Evolutionary conservation across 768 basidiomycete genomes (phyloP).

Genomic region (Clathrus columnatus): DNA sequence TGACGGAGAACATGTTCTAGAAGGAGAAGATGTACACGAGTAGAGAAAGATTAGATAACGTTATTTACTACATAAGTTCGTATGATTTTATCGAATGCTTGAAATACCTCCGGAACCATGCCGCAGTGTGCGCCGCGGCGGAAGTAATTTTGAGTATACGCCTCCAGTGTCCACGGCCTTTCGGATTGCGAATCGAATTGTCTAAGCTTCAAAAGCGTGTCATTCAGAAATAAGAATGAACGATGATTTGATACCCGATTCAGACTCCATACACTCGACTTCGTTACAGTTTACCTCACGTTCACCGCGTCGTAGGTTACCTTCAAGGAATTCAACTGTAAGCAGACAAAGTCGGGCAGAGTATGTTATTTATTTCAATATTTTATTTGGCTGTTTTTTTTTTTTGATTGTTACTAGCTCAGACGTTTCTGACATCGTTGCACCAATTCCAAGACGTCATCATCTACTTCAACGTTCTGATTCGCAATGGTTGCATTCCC

Average conservation of each 20-base stretch:
- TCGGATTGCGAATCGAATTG: background rate
- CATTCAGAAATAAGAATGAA: background rate
- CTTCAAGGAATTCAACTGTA: conserved; percentile 5
- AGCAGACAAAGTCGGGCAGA: conserved; percentile 5
- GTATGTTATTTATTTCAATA: background rate
- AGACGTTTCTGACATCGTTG: conserved; percentile 40
- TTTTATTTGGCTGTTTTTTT: no score
- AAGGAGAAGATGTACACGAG: conserved; percentile 42
- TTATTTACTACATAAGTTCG: background rate
- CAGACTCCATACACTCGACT: background rate
- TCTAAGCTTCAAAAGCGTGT: background rate
- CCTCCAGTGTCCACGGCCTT: background rate
- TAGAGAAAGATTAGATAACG: background rate
- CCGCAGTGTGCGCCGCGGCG: no score
- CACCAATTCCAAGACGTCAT: conserved; percentile 61
- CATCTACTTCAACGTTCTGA: conserved; percentile 47
- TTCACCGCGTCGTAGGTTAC: conserved; percentile 1
- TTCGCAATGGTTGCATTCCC: conserved; percentile 51
- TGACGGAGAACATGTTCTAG: conserved; percentile 64
- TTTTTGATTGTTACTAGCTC: no score
- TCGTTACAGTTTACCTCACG: background rate
- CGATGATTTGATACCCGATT: conserved; percentile 2
- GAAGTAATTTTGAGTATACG: no score
- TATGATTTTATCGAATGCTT: no score
- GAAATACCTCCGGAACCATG: background rate